Base-by-base conservation (phyloP, 208 protist genomes). In the Trypanosoma vivax region DNA sequence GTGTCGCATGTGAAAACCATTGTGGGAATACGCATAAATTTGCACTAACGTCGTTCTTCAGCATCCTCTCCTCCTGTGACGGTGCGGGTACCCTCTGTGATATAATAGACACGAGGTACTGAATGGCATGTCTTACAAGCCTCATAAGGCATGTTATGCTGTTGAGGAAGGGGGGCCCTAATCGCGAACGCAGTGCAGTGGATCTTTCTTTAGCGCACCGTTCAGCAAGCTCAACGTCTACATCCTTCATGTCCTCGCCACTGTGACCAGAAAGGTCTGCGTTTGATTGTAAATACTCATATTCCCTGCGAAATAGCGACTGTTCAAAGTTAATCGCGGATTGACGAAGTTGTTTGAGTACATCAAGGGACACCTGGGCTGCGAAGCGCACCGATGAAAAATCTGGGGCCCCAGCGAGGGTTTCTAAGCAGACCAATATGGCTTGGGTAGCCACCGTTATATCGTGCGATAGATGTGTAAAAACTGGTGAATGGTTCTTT, bases 281-380 rank as follows among this genome's bases (percentile, higher is more conserved):
- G 14, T 59, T 16, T 23, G 14, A 47, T 29, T 34, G 46, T 31
- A 60, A 11, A 27, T 29, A 47, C 1, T 39, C 24, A 13, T 55
- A 7, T 29, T 79, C 72, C 25, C 50, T 57, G n/a, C 49, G 41
- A 5, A 70, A 56, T 14, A 88, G 29, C 23, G 53, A 56, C 13
- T 60, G 52, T 23, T 77, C 52, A 56, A 92, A 82, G 38, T 73
- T 55, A 24, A 74, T 11, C 18, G 76, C 66, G 29, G 67, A 70
- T 18, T 72, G 73, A n/a, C 79, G 72, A 16, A 77, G 70, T 50
- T 89, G 79, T 52, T 73, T 71, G 30, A 89, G 63, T 24, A 74
- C 67, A 57, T 92, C 74, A 24, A 85, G 60, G 37, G 70, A 82
- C 19, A 92, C 49, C 66, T 88, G 80, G 42, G 80, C 14, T 1